phyloP scores from a whole-genome alignment of 2,329 filamentous ascomycete genomes.

The Talaromyces islandicus region DNA sequence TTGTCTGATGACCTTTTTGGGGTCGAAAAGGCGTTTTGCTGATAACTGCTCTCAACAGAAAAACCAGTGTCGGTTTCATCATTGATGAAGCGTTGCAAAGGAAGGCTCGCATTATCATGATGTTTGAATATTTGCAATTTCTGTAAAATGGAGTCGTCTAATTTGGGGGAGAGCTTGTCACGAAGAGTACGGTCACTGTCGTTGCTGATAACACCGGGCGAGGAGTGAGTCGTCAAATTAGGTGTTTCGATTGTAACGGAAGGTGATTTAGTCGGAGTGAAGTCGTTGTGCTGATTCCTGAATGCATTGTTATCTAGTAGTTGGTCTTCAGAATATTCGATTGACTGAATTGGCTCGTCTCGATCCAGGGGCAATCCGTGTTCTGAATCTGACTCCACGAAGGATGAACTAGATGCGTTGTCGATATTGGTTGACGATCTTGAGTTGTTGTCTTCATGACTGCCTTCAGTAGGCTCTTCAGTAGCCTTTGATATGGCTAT shows the following conservation, averaged over 20 bases:
- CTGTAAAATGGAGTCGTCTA: constrained; percentile 21
- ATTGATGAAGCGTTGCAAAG: constrained; percentile 35
- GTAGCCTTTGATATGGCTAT: not conserved
- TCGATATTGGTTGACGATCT: not conserved
- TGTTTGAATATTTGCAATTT: constrained; percentile 20
- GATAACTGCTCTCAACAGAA: constrained; percentile 8
- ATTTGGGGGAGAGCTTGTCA: constrained; percentile 23
- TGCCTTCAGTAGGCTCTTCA: not conserved
- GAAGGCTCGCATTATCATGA: constrained; percentile 29
- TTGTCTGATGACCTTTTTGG: not conserved
- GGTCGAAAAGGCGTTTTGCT: not conserved
- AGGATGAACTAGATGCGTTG: not conserved
- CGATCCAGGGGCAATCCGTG: not conserved
- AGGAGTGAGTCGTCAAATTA: constrained; percentile 15
- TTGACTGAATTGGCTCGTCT: constrained; percentile 9
- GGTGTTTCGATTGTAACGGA: constrained; percentile 18
- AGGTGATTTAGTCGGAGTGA: not conserved
- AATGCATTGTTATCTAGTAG: not conserved
- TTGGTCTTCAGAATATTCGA: constrained; percentile 1
- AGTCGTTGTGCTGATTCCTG: not conserved
- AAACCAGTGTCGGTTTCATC: constrained; percentile 27
- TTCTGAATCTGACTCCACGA: not conserved
- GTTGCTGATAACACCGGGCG: constrained; percentile 14
- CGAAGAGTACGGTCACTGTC: constrained; percentile 24
- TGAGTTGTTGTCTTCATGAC: not conserved